Conservation (phyloP, 371 early-diverging fungal genomes). For the Nosema muscidifuracis region DNA sequence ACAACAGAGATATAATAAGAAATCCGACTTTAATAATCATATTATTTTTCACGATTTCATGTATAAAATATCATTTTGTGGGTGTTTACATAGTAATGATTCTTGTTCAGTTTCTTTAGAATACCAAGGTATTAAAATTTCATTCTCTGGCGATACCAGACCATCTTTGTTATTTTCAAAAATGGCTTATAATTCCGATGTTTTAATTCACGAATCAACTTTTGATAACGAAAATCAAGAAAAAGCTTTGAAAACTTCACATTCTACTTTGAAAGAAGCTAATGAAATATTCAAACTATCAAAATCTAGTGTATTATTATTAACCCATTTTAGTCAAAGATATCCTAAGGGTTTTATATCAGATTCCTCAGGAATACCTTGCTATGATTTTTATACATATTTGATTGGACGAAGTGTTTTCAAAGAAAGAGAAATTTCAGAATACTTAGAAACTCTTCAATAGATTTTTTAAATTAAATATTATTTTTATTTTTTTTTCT, state of each 20-base stretch:
- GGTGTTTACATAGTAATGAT: slow-evolving; percentile 47
- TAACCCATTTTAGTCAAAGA: slow-evolving; percentile 95
- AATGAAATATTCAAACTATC: slow-evolving; percentile 69
- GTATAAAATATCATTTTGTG: neutral
- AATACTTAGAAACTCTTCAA: neutral
- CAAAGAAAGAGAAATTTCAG: neutral
- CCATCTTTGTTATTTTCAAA: slow-evolving; percentile 71
- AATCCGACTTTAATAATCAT: too few relatives aligned
- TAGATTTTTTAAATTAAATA: neutral
- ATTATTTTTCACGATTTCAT: neutral
- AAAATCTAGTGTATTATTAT: slow-evolving; percentile 71
- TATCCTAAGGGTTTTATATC: slow-evolving; percentile 17
- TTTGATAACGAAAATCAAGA: slow-evolving; percentile 71
- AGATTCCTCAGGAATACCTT: slow-evolving; percentile 13
- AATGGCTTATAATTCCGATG: slow-evolving; percentile 65
- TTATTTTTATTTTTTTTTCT: slow-evolving; percentile 14
- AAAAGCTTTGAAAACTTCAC: slow-evolving; percentile 75
- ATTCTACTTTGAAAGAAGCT: slow-evolving; percentile 81
- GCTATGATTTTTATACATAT: slow-evolving; percentile 24
- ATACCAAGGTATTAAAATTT: slow-evolving; percentile 13
- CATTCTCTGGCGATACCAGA: slow-evolving; percentile 88
- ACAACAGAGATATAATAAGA: neutral
- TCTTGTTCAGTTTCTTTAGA: slow-evolving; percentile 48
- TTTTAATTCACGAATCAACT: slow-evolving; percentile 92
- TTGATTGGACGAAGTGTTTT: neutral